Percentiles rank a stretch among this genome's conserved stretches.
phyloP scores from a whole-genome alignment of 441 rosid species.

The Biscutella laevigata region DNA sequence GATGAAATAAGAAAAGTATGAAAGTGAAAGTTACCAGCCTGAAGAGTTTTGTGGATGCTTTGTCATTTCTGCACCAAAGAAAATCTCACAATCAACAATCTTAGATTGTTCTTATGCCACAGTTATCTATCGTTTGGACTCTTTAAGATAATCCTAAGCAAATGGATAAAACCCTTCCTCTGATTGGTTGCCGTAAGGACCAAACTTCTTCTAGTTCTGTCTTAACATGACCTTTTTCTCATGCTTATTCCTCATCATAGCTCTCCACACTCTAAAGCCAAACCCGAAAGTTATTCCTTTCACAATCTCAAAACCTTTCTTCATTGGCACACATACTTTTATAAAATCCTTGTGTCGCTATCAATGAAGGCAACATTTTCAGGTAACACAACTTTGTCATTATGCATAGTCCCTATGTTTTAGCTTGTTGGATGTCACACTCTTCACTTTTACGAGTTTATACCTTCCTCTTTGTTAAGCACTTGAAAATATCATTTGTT shows the following conservation, averaged over 20 bases:
- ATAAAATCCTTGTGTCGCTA: neutral
- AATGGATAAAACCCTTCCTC: neutral
- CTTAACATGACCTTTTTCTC: conserved; percentile 5
- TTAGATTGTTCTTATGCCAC: neutral
- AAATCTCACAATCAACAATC: conserved; percentile 6
- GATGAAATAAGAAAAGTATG: neutral
- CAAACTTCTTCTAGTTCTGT: conserved; percentile 12
- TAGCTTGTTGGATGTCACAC: conserved; percentile 15
- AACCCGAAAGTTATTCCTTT: neutral
- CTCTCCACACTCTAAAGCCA: neutral
- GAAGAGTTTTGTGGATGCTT: conserved; percentile 12
- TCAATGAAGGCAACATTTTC: conserved; percentile 11
- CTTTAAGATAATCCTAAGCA: neutral
- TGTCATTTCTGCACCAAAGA: conserved; percentile 18
- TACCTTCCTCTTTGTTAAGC: conserved; percentile 14
- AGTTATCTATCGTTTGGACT: neutral
- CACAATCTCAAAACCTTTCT: conserved; percentile 5
- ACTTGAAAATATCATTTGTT: neutral
- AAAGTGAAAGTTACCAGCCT: conserved; percentile 22
- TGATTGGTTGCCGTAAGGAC: neutral
- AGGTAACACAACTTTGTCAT: conserved; percentile 12
- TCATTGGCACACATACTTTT: neutral
- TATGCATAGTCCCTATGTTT: neutral
- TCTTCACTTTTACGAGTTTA: neutral
- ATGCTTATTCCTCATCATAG: conserved; percentile 4